Evolutionary conservation across 306 rosid genomes (phyloP).

Genomic region (Biancaea sappan): DNA sequence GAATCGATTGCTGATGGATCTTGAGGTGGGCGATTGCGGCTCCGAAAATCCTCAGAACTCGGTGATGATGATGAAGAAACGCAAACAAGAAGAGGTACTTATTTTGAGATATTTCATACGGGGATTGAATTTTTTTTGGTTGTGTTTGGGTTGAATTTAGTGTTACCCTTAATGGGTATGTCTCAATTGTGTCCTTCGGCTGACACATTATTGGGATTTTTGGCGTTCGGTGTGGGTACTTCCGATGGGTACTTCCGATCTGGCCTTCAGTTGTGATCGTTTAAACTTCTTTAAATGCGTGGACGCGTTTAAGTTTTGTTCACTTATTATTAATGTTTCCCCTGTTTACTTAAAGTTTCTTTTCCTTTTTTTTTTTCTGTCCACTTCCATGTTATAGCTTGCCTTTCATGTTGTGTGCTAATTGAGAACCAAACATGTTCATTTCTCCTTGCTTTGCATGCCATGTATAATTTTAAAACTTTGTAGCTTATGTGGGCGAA

Average conservation of each 20-base stretch:
- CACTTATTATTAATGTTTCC: background rate
- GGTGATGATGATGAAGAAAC: constrained; percentile 43
- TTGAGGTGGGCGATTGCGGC: constrained; percentile 23
- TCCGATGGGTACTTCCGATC: background rate
- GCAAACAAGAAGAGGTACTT: constrained; percentile 53
- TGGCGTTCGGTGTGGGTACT: background rate
- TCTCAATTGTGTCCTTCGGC: background rate
- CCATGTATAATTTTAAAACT: background rate
- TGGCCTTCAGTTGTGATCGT: constrained; percentile 32
- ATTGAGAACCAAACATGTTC: background rate
- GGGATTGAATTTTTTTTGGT: background rate
- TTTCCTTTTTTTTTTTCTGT: background rate
- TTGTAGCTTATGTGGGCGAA: constrained; percentile 6
- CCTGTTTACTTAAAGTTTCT: background rate
- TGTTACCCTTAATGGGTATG: background rate
- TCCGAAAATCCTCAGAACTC: constrained; percentile 29
- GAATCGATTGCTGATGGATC: constrained; percentile 47
- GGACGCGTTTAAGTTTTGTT: background rate
- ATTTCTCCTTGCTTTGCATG: constrained; percentile 28
- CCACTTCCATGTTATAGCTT: background rate
- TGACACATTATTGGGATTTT: background rate
- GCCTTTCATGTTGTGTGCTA: background rate
- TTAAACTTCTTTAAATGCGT: background rate
- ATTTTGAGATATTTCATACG: background rate
- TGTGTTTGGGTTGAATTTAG: background rate